Conservation (phyloP, 78 protist species). For the slime mould (Dictyostelium discoideum) region dicty_2.7 NC_007090.3:2553001-2553500, state of each 20-base stretch:
- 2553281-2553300: constrained; percentile 39
- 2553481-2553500: constrained; percentile 35
- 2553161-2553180: not conserved
- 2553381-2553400: constrained; percentile 62
- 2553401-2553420: constrained; percentile 66
- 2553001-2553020: constrained; percentile 69
- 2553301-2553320: constrained; percentile 6
- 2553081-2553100: constrained; percentile 25
- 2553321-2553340: constrained; percentile 36
- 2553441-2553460: constrained; percentile 39
- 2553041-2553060: constrained; percentile 57
- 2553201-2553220: not conserved
- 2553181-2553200: constrained; percentile 37
- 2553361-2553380: constrained; percentile 37
- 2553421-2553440: constrained; percentile 51
- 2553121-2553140: constrained; percentile 80
- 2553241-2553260: constrained; percentile 35
- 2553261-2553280: constrained; percentile 73
- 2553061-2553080: constrained; percentile 25
- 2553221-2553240: constrained; percentile 44
- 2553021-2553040: constrained; percentile 54
- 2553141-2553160: constrained; percentile 49
- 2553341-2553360: constrained; percentile 60
- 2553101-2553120: constrained; percentile 61
- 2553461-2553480: constrained; percentile 37